These are phyloP conservation scores for Mucor lusitanicus DNA, from an alignment of 371 early-diverging fungal genomes.

Conservation along the genomic window DNA sequence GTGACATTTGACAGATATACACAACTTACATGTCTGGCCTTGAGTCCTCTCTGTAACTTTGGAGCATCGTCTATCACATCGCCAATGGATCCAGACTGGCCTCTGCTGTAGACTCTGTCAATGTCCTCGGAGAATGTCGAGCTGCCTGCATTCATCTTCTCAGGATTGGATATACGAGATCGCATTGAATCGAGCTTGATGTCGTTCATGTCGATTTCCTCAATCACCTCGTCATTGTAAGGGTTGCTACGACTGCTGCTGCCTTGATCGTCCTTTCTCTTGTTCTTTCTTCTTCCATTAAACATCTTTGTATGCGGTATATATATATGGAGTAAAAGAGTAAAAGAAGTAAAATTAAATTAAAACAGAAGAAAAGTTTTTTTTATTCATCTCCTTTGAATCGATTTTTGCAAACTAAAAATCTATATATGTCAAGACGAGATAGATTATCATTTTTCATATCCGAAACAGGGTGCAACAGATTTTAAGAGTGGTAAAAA, in stretches of 20 bases:
- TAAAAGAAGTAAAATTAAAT: not conserved
- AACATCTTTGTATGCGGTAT: slow-evolving; percentile 6
- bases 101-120: slow-evolving; percentile 9
- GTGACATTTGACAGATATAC: not conserved
- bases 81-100: slow-evolving; percentile 15
- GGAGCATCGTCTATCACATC: slow-evolving; percentile 21
- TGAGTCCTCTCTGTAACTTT: slow-evolving; percentile 26
- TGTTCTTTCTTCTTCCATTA: slow-evolving; percentile 10
- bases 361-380: not conserved
- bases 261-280: not conserved
- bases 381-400: too few relatives aligned
- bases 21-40: slow-evolving; percentile 30
- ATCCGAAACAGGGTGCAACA: not conserved
- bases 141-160: not conserved
- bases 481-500: too few relatives aligned
- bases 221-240: not conserved
- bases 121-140: slow-evolving; percentile 4
- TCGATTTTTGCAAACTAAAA: too few relatives aligned
- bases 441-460: slow-evolving; percentile 1
- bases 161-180: slow-evolving; percentile 11
- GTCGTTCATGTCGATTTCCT: slow-evolving; percentile 23
- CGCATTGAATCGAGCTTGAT: slow-evolving; percentile 3
- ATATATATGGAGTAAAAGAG: not conserved
- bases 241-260: slow-evolving; percentile 1
- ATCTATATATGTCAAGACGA: not conserved